Conservation (phyloP, 140 eudicot species). For the Cichorium intybus region DNA sequence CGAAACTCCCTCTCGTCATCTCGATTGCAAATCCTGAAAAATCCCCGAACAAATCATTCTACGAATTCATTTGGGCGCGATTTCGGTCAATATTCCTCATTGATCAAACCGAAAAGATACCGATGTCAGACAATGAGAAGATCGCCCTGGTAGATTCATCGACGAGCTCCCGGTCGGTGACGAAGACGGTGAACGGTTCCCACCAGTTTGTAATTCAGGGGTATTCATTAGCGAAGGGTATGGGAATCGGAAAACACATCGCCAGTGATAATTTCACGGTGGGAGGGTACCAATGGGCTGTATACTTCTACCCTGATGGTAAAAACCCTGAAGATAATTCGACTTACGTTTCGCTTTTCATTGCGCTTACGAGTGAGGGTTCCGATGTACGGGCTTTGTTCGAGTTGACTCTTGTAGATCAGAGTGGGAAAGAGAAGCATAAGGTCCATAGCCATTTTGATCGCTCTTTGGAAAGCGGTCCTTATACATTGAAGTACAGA, state of each 20-base stretch:
- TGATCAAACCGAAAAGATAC: not conserved
- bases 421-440: slow-evolving; percentile 31
- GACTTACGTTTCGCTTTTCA: slow-evolving; percentile 23
- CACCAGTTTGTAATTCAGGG: slow-evolving; percentile 25
- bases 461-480: slow-evolving; percentile 29
- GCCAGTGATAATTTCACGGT: slow-evolving; percentile 31
- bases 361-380: slow-evolving; percentile 33
- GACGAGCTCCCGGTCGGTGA: slow-evolving; percentile 23
- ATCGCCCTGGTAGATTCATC: slow-evolving; percentile 14
- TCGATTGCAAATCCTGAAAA: slow-evolving; percentile 7
- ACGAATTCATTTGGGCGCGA: not conserved
- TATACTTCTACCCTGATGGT: slow-evolving; percentile 27
- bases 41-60: not conserved
- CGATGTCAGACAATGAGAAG: slow-evolving; percentile 24
- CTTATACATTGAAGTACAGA: slow-evolving; percentile 26
- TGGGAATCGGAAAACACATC: slow-evolving; percentile 31
- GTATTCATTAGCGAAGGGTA: slow-evolving; percentile 28
- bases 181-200: slow-evolving; percentile 22
- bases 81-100: not conserved
- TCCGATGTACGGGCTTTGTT: slow-evolving; percentile 31
- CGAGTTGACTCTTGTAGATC: slow-evolving; percentile 29
- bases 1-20: slow-evolving; percentile 1
- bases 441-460: slow-evolving; percentile 31
- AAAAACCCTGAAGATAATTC: slow-evolving; percentile 28
- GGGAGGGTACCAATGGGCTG: slow-evolving; percentile 32